A percentile compares a stretch with the other conserved stretches of the same genome.
Evolutionary conservation across 371 early-diverging fungal species (phyloP).

Genomic region (Cokeromyces recurvatus): DNA sequence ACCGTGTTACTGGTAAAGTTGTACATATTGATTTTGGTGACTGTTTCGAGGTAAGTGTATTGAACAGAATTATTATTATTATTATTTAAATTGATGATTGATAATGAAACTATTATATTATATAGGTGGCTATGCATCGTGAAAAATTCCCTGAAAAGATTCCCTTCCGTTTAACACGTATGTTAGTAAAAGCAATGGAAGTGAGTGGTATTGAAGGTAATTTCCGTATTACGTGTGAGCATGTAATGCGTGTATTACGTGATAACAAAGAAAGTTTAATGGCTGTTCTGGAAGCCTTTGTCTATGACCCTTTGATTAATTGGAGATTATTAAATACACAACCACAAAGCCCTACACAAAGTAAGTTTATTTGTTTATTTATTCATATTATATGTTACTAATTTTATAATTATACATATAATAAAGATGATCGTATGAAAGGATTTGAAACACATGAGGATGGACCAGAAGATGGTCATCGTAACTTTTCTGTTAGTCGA

Average conservation of each 20-base stretch:
- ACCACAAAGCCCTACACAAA: conserved; percentile 40
- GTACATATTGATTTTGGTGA: conserved; percentile 99
- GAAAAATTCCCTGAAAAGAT: conserved; percentile 97
- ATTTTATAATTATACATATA: background rate
- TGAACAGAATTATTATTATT: background rate
- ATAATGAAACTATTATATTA: background rate
- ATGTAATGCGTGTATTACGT: conserved; percentile 94
- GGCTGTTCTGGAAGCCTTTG: conserved; percentile 98
- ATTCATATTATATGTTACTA: background rate
- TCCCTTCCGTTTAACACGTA: conserved; percentile 98
- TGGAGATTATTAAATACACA: conserved; percentile 68
- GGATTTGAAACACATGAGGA: conserved; percentile 32
- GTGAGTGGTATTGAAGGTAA: conserved; percentile 94
- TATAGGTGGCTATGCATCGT: conserved; percentile 88
- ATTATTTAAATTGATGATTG: too few relatives aligned
- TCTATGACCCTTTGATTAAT: conserved; percentile 96
- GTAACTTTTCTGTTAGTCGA: conserved; percentile 45
- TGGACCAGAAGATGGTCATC: conserved; percentile 38
- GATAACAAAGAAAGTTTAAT: conserved; percentile 96
- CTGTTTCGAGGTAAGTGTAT: conserved; percentile 85
- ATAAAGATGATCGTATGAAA: conserved; percentile 35
- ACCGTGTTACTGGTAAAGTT: conserved; percentile 89
- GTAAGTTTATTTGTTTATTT: conserved; percentile 19
- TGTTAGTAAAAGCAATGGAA: conserved; percentile 98
- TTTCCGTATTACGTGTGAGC: conserved; percentile 93